Evolutionary conservation across 371 early-diverging fungal genomes (phyloP), one percentile per base, ranked within the genome.

Genomic region (Choanephora cucurbitarum): DNA sequence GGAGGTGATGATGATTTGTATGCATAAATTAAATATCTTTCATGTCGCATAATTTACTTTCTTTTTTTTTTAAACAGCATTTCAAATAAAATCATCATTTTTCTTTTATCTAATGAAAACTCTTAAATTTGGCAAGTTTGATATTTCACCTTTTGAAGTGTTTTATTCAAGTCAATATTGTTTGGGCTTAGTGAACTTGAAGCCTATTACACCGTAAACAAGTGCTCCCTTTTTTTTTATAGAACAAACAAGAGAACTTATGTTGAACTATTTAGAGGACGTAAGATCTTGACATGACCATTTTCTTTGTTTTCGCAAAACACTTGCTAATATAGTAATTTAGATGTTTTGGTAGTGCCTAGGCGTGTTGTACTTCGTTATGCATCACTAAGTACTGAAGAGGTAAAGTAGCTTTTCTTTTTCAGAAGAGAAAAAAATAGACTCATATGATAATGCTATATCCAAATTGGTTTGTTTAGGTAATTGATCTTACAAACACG

Each of bases 101-200:
- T 47, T 23, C 13, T 18, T 33, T 49, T 49, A 1, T 48, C 13
- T 32, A 37, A 49, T 21, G 21, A 21, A 37, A 8, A 37, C 37
- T 13, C 3, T n/a, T 42, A 21, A 50, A 10, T 56, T 56, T 42
- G 56, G 56, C 0, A n/a, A 41, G 8, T 42, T 56, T 5, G 41
- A 42, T 19, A 33, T 56, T 40, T 49, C 56, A 41, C 24, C 40
- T 11, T 48, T 39, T 42, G 56, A 90, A 61, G 77, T 88, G 22
- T 94, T 95, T 68, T 80, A 81, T 60, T 69, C 78, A 50, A 83
- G 93, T 10, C 67, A 76, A 46, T 72, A 84, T 32, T 79, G 83
- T 18, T 77, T 87, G 39, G 95, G 90, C 0, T 66, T 96, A 7
- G 95, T 95, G 43, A 94, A 95, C 64, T 76, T 91, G 22, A 94